Evolutionary conservation across 2,329 filamentous ascomycete genomes (phyloP), one percentile per base, ranked within the genome.

Genomic region (Alternaria triticina): DNA sequence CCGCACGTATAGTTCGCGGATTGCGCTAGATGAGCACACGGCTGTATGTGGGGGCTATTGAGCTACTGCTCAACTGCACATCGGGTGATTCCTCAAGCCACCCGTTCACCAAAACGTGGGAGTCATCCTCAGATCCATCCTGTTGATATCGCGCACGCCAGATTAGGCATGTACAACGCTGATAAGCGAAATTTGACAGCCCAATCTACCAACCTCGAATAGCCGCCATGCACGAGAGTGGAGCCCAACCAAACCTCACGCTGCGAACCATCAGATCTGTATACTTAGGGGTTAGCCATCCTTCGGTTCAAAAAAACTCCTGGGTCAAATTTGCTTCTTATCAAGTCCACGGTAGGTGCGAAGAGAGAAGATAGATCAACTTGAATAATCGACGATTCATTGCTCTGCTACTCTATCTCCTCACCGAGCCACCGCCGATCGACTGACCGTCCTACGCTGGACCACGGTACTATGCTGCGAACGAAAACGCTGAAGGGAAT

Each of bases 141-240:
- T 20, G 33, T 28, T 46, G 36, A 57, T 40, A 46, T 44, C 23
- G 28, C 40, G 43, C 15, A 23, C 12, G 20, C 36, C 44, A 22
- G 20, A 51, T 57, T 47, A 23, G 36, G 59, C 25, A 49, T 40
- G 43, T 17, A 44, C 45, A 22, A 25, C 25, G 36, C 11, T 28
- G 30, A 40, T 33, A 61, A 50, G 33, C 33, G 52, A 57, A 28
- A 61, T 57, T 45, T 49, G 59, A 61, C 59, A 61, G 52, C 36
- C 27, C 49, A 30, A 28, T 52, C 36, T 30, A 33, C 40, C 22
- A 17, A 36, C 27, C 51, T 49, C 40, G 36, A 33, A 58, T 61
- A 54, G 47, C 54, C 54, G 59, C 28, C 36, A 61, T 58, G 54
- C 54, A 58, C 40, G 15, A 58, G 40, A 52, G 59, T 58, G 59